Evolutionary conservation across 2,329 filamentous ascomycete species (phyloP).

Genomic region (Trichoderma atrobrunneum): DNA sequence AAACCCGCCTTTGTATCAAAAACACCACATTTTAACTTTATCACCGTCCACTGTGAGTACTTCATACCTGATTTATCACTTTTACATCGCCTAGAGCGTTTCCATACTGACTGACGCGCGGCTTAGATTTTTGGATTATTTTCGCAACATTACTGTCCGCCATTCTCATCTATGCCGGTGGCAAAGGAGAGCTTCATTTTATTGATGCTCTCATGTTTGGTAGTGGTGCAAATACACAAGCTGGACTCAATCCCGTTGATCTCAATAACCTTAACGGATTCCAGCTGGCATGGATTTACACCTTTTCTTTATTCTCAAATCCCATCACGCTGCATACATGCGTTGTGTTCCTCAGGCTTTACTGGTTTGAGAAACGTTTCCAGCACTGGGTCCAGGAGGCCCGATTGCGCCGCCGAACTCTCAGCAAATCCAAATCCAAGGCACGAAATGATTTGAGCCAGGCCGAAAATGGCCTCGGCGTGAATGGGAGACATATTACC

Average conservation of each 20-base stretch:
- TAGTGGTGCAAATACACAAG: conserved; percentile 85
- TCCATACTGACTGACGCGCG: conserved; percentile 23
- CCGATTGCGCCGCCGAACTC: conserved; percentile 60
- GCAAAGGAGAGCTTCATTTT: conserved; percentile 62
- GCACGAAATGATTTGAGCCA: conserved; percentile 42
- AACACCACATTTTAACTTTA: conserved; percentile 74
- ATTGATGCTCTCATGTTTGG: conserved; percentile 88
- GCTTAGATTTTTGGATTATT: conserved; percentile 75
- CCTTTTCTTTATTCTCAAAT: conserved; percentile 71
- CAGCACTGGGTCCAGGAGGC: conserved; percentile 77
- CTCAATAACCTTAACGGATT: conserved; percentile 66
- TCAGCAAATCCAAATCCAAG: conserved; percentile 60
- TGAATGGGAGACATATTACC: conserved; percentile 63
- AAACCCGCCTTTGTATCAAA: conserved; percentile 58
- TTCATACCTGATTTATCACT: not conserved
- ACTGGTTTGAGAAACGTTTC: conserved; percentile 98
- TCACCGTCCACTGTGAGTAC: conserved; percentile 70
- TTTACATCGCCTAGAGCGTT: not conserved
- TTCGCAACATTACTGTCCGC: conserved; percentile 70
- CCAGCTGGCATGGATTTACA: conserved; percentile 70
- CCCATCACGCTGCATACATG: conserved; percentile 81
- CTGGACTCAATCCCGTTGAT: conserved; percentile 80
- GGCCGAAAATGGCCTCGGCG: conserved; percentile 65
- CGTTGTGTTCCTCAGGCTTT: conserved; percentile 88
- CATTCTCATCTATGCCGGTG: conserved; percentile 66